Percentiles rank a stretch among this genome's conserved stretches.
Evolutionary conservation across 257 asterid genomes (phyloP).

Genomic region (Ajuga chamaepitys): DNA sequence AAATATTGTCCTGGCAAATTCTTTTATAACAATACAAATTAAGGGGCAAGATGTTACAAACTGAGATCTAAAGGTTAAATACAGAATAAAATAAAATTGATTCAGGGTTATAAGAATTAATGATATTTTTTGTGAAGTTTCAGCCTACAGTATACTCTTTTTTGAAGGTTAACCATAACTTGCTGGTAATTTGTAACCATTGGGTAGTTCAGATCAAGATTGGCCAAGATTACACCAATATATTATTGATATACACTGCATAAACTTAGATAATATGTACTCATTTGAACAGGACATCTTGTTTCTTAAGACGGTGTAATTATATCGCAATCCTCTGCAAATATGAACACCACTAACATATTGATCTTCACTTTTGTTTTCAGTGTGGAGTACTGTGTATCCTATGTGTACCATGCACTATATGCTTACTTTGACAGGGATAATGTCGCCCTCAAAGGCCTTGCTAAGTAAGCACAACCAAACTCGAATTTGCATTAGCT

Average conservation of each 20-base stretch:
- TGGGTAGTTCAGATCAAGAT: background rate
- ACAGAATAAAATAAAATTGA: too few relatives aligned
- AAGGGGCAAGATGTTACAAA: too few relatives aligned
- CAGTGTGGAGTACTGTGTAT: constrained; percentile 80
- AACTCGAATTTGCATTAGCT: background rate
- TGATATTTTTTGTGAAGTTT: too few relatives aligned
- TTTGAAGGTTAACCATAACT: too few relatives aligned
- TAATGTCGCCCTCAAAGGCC: constrained; percentile 77
- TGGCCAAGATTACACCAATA: background rate
- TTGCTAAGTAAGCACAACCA: constrained; percentile 57
- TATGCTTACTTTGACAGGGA: constrained; percentile 84
- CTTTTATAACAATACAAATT: too few relatives aligned
- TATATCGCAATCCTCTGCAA: background rate
- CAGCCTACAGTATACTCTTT: too few relatives aligned
- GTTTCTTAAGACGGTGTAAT: background rate
- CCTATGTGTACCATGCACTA: constrained; percentile 72
- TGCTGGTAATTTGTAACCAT: too few relatives aligned
- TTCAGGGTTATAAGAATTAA: too few relatives aligned
- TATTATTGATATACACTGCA: background rate
- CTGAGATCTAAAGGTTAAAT: too few relatives aligned
- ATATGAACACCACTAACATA: background rate
- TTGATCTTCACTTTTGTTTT: constrained; percentile 10
- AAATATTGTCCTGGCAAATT: too few relatives aligned
- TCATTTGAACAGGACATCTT: background rate
- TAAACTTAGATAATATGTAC: too few relatives aligned